phyloP scores from a whole-genome alignment of 768 basidiomycete species.

The Termitomyces sp. region DNA sequence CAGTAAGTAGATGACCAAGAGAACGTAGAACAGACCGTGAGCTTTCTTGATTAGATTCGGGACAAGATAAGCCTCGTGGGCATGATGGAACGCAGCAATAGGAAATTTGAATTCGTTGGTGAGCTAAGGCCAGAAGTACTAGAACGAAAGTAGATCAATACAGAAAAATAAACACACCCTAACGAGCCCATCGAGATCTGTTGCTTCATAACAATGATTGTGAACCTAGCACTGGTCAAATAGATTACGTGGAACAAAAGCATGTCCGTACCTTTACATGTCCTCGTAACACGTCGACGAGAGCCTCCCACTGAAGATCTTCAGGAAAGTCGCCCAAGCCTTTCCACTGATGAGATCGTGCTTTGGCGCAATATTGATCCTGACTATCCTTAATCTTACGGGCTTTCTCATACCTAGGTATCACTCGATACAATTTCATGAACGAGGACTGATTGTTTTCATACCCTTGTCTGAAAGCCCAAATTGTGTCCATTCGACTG shows the following conservation, averaged over 20 bases:
- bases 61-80: constrained; percentile 78
- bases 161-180: constrained; percentile 39
- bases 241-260: neutral
- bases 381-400: constrained; percentile 59
- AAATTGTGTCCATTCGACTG: constrained; percentile 64
- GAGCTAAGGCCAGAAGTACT: constrained; percentile 36
- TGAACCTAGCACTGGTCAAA: constrained; percentile 33
- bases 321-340: constrained; percentile 58
- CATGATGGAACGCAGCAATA: constrained; percentile 73
- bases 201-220: constrained; percentile 50
- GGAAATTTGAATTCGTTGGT: constrained; percentile 83
- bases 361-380: constrained; percentile 60
- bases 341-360: constrained; percentile 38
- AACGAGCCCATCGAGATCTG: constrained; percentile 69
- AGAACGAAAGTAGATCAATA: neutral
- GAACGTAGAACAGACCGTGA: constrained; percentile 40
- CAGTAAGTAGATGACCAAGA: neutral
- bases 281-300: constrained; percentile 74
- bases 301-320: constrained; percentile 70
- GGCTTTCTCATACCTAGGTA: constrained; percentile 54
- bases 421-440: constrained; percentile 8
- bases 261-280: constrained; percentile 55
- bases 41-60: constrained; percentile 69
- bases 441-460: constrained; percentile 4
- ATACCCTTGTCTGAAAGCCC: constrained; percentile 64